Conservation (phyloP, 1,139 yeast species). For the Pichia sp. region DNA sequence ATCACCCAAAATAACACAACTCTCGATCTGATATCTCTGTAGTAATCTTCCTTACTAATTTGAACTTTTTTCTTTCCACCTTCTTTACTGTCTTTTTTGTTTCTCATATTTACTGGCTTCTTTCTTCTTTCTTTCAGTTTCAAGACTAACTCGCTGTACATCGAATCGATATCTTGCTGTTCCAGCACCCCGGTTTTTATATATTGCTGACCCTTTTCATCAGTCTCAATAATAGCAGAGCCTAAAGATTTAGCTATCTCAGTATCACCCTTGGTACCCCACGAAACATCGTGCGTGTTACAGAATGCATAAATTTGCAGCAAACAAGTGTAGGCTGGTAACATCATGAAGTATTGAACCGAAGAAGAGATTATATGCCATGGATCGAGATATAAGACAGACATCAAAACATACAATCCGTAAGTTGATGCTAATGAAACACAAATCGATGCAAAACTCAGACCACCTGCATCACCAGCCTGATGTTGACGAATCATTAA, state of each 20-base stretch:
- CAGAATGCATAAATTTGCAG: conserved; percentile 92
- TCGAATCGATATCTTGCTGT: conserved; percentile 85
- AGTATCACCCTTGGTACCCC: conserved; percentile 97
- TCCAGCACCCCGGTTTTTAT: conserved; percentile 88
- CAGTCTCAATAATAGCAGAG: conserved; percentile 59
- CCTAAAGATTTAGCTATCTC: conserved; percentile 64
- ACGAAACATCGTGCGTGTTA: conserved; percentile 91
- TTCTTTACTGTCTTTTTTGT: conserved; percentile 45
- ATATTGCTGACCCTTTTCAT: conserved; percentile 54
- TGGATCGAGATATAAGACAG: conserved; percentile 81
- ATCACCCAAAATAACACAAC: conserved; percentile 93
- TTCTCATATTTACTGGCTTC: conserved; percentile 42
- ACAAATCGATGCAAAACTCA: conserved; percentile 65
- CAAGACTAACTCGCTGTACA: conserved; percentile 71
- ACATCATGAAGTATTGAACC: conserved; percentile 74
- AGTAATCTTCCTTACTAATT: conserved; percentile 77
- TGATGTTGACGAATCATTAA: conserved; percentile 43
- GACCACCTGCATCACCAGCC: conserved; percentile 35
- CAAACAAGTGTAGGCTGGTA: conserved; percentile 90
- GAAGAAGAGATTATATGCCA: conserved; percentile 91
- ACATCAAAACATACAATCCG: conserved; percentile 78
- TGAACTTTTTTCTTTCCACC: conserved; percentile 37
- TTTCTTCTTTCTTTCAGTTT: conserved; percentile 72
- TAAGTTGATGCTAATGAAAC: conserved; percentile 87
- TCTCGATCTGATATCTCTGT: conserved; percentile 87